phyloP scores from a whole-genome alignment of 1,284 basidiomycete species.

The Leccinum colubrinum region DNA sequence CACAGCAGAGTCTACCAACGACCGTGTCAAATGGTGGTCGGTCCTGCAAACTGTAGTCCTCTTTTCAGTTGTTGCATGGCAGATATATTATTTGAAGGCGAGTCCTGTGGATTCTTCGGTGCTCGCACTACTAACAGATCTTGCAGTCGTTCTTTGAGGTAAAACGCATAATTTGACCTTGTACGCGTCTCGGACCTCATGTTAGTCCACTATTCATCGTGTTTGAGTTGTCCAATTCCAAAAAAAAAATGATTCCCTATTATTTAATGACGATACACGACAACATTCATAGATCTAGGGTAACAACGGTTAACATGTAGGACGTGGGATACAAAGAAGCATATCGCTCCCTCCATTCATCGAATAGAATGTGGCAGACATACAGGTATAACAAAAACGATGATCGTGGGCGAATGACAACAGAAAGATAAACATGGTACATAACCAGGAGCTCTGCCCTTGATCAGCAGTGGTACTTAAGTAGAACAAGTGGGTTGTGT shows the following conservation, averaged over 20 bases:
- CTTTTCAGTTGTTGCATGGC: conserved; percentile 92
- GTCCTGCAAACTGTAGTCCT: conserved; percentile 88
- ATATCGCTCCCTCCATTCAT: conserved; percentile 9
- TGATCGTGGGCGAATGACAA: conserved; percentile 9
- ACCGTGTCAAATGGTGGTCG: conserved; percentile 99
- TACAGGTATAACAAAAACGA: conserved; percentile 24
- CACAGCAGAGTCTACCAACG: conserved; percentile 93
- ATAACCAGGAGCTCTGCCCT: conserved; percentile 15
- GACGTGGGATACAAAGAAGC: conserved; percentile 4
- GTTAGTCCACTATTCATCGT: conserved; percentile 1
- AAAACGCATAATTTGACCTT: conserved; percentile 80
- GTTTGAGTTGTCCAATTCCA: not conserved
- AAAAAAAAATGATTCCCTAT: conserved; percentile 11
- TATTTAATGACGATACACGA: conserved; percentile 19
- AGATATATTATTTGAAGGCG: conserved; percentile 96
- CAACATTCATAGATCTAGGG: conserved; percentile 27
- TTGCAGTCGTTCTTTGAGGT: conserved; percentile 88
- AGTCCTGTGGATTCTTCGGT: conserved; percentile 20
- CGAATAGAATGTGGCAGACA: conserved; percentile 11
- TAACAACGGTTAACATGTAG: conserved; percentile 28
- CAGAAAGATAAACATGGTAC: conserved; percentile 18
- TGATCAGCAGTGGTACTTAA: conserved; percentile 4
- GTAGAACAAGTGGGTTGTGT: not conserved
- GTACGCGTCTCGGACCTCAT: conserved; percentile 1
- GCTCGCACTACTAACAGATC: conserved; percentile 11